Conservation (phyloP, 768 basidiomycete species). For the Rubroboletus satanas region DNA sequence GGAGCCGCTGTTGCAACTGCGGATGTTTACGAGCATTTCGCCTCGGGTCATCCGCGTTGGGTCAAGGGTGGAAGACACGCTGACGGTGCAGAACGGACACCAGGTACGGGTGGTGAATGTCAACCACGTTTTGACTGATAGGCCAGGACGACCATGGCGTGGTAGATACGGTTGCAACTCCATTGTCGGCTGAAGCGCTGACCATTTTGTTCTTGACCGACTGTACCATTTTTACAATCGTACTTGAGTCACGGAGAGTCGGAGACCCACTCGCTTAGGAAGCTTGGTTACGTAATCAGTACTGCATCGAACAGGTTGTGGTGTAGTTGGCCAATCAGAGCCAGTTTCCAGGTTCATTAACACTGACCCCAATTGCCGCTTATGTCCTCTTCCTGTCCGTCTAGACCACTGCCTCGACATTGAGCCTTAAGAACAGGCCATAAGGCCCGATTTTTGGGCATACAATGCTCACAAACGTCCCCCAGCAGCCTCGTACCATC, state of each 20-base stretch:
- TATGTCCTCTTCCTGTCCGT: slow-evolving; percentile 21
- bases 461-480: slow-evolving; percentile 22
- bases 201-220: not conserved
- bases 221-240: slow-evolving; percentile 10
- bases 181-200: not conserved
- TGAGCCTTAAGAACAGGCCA: slow-evolving; percentile 30
- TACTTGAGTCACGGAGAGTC: not conserved
- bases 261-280: slow-evolving; percentile 15
- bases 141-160: not conserved
- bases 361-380: slow-evolving; percentile 13
- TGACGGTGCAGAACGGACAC: slow-evolving; percentile 1
- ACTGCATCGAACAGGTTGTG: slow-evolving; percentile 15
- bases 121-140: not conserved
- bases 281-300: slow-evolving; percentile 21
- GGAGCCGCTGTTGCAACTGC: not conserved
- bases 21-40: not conserved
- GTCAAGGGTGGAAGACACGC: slow-evolving; percentile 35
- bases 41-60: slow-evolving; percentile 7
- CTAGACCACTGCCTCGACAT: slow-evolving; percentile 22
- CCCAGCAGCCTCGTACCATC: slow-evolving; percentile 18
- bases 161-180: not conserved
- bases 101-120: not conserved
- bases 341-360: slow-evolving; percentile 12
- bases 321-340: too few species aligned
- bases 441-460: slow-evolving; percentile 16